Base-by-base conservation (phyloP, 23 red algal species). In the Gracilariopsis chorda region DNA sequence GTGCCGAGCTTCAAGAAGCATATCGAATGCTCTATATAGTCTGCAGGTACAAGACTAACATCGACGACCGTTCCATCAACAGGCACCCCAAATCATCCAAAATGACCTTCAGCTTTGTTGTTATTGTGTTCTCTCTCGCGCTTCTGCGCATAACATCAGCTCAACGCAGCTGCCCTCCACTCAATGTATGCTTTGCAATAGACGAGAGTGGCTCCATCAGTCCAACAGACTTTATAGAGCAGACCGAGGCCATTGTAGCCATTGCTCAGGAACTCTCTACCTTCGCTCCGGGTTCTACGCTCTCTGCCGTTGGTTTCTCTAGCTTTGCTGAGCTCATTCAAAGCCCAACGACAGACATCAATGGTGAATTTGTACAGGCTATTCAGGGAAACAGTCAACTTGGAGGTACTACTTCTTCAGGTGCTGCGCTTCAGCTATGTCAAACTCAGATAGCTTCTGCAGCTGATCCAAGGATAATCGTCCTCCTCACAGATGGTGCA, bases 401-500 rank as follows among this genome's bases (percentile, higher is more conserved):
- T 5, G 60, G 30, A 20, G 61, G 61, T 19, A 19, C 27, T 28
- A 87, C 82, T 4, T 27, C 23, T 6, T 70, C 35, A 28, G 82
- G 59, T 20, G 11, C 43, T 52, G 82, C 36, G 28, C 63, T 87
- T 0, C 13, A 3, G 0, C 82, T 70, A 29, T 87, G 82, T 11
- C 5, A 87, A 7, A 49, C 32, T 36, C 34, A 47, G 7, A 1
- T 87, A 42, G 24, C 1, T 32, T 28, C 35, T 2, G 82, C 59
- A 46, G 17, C 30, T 30, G 62, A 87, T 74, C 82, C 82, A 35
- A 35, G 48, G 12, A 21, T 87, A 3, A 69, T 87, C 12, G 61
- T 87, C 23, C 65, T 87, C 40, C 43, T 87, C 17, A 87, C 82
- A 3, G 82, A 87, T 73, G 82, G 82, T 71, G 13, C n/a, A n/a